Evolutionary conservation across 805 yeast genomes (phyloP).

Genomic region (Metschnikowia lunata): DNA sequence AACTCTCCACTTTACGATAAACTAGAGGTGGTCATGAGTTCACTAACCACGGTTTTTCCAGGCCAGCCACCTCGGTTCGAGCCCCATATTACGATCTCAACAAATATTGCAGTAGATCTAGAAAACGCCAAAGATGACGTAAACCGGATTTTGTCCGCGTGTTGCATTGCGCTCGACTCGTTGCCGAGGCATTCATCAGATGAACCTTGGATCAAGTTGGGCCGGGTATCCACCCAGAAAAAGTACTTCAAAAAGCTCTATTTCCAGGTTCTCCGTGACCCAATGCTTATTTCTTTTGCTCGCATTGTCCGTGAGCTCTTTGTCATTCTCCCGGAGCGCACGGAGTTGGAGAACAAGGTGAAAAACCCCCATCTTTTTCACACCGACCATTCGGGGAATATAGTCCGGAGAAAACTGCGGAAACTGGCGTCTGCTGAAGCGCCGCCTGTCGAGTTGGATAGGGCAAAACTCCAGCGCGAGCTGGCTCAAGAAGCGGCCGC

Average conservation of each 20-base stretch:
- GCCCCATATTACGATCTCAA: constrained; percentile 74
- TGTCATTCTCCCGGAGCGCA: constrained; percentile 42
- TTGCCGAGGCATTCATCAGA: constrained; percentile 35
- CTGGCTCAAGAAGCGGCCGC: constrained; percentile 46
- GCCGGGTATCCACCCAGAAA: constrained; percentile 45
- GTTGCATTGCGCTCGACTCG: constrained; percentile 50
- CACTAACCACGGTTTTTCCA: constrained; percentile 66
- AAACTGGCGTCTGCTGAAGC: constrained; percentile 17
- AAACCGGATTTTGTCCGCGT: constrained; percentile 51
- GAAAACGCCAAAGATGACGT: constrained; percentile 48
- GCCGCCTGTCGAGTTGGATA: constrained; percentile 24
- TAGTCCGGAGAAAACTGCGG: constrained; percentile 22
- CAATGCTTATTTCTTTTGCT: constrained; percentile 50
- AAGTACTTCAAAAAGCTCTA: constrained; percentile 51
- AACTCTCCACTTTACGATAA: constrained; percentile 53
- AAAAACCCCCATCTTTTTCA: constrained; percentile 38
- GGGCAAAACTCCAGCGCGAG: constrained; percentile 29
- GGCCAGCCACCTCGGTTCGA: constrained; percentile 60
- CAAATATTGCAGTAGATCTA: constrained; percentile 48
- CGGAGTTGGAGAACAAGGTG: constrained; percentile 32
- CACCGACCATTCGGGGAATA: constrained; percentile 28
- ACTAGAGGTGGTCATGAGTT: constrained; percentile 54
- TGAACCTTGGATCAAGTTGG: constrained; percentile 36
- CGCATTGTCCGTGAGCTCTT: constrained; percentile 54
- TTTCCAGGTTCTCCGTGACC: constrained; percentile 41